Evolutionary conservation across 2,329 filamentous ascomycete genomes (phyloP).

Genomic region (Aspergillus hortae): DNA sequence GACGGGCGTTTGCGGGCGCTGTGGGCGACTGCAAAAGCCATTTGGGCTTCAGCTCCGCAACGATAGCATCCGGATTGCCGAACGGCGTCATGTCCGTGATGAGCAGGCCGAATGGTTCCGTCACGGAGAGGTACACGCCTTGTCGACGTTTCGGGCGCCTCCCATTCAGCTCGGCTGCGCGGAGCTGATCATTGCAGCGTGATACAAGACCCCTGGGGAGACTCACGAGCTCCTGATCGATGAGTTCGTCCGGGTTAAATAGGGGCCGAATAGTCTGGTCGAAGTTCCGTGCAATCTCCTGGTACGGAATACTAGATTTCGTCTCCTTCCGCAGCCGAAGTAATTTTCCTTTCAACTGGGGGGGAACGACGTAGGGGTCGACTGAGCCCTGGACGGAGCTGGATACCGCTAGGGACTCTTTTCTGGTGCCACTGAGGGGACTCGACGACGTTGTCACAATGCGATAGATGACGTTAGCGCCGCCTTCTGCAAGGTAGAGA

Average conservation of each 20-base stretch:
- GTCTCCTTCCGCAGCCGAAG: slow-evolving; percentile 61
- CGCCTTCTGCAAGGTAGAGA: slow-evolving; percentile 62
- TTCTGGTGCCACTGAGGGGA: slow-evolving; percentile 23
- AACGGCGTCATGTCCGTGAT: slow-evolving; percentile 68
- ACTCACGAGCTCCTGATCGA: slow-evolving; percentile 54
- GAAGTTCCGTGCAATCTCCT: slow-evolving; percentile 41
- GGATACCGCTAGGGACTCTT: slow-evolving; percentile 14
- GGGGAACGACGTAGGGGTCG: slow-evolving; percentile 17
- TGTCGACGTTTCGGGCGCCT: slow-evolving; percentile 48
- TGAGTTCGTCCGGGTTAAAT: slow-evolving; percentile 53
- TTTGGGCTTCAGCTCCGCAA: slow-evolving; percentile 79
- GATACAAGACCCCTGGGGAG: slow-evolving; percentile 44
- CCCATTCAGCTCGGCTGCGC: slow-evolving; percentile 42
- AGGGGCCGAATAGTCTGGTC: slow-evolving; percentile 49
- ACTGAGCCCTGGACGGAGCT: slow-evolving; percentile 12
- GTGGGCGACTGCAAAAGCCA: slow-evolving; percentile 75
- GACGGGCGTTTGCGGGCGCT: slow-evolving; percentile 58
- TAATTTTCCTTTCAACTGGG: slow-evolving; percentile 43
- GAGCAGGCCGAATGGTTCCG: slow-evolving; percentile 62
- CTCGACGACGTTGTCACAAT: slow-evolving; percentile 44
- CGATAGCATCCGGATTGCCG: slow-evolving; percentile 27
- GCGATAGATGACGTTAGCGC: slow-evolving; percentile 72
- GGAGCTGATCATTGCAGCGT: slow-evolving; percentile 54
- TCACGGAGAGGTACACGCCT: slow-evolving; percentile 51
- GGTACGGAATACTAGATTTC: slow-evolving; percentile 51